Percentiles rank a stretch among this genome's conserved stretches.
Conservation (phyloP, 2,329 filamentous ascomycete species). For the Ambrosiella cleistominuta region DNA sequence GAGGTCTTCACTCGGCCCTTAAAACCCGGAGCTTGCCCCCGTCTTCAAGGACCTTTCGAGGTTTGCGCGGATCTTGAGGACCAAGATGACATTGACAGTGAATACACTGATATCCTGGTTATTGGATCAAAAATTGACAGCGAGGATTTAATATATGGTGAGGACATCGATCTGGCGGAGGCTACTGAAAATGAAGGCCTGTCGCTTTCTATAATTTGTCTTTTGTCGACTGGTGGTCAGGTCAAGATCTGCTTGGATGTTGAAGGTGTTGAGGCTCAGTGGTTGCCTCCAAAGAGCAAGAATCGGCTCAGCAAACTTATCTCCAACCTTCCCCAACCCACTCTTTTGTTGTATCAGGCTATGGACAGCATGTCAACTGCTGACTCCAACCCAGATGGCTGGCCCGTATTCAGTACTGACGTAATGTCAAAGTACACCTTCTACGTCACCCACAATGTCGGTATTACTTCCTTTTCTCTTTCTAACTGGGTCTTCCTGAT, state of each 20-base stretch:
- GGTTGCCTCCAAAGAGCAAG: conserved; percentile 41
- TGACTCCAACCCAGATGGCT: conserved; percentile 38
- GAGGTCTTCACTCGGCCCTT: conserved; percentile 41
- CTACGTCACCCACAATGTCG: conserved; percentile 42
- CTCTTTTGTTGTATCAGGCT: conserved; percentile 43
- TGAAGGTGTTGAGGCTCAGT: conserved; percentile 46
- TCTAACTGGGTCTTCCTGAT: conserved; percentile 46
- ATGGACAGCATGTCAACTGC: conserved; percentile 39
- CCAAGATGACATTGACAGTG: conserved; percentile 38
- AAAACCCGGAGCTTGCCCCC: conserved; percentile 39
- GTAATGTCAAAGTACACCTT: conserved; percentile 45
- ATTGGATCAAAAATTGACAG: conserved; percentile 45
- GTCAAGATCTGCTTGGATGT: conserved; percentile 44
- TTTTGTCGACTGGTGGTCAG: conserved; percentile 43
- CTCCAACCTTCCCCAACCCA: conserved; percentile 25
- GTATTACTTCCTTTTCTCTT: conserved; percentile 42
- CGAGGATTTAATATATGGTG: conserved; percentile 43
- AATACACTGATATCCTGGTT: conserved; percentile 43
- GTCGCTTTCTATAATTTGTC: conserved; percentile 40
- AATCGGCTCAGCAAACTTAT: conserved; percentile 26
- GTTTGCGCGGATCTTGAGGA: conserved; percentile 36
- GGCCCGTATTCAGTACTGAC: conserved; percentile 46
- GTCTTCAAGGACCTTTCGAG: conserved; percentile 44
- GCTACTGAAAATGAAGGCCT: conserved; percentile 40
- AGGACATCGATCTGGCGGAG: conserved; percentile 42